Base-by-base conservation (phyloP, 2,329 filamentous ascomycete species). In the Penicillium aurantiogriseum region DNA sequence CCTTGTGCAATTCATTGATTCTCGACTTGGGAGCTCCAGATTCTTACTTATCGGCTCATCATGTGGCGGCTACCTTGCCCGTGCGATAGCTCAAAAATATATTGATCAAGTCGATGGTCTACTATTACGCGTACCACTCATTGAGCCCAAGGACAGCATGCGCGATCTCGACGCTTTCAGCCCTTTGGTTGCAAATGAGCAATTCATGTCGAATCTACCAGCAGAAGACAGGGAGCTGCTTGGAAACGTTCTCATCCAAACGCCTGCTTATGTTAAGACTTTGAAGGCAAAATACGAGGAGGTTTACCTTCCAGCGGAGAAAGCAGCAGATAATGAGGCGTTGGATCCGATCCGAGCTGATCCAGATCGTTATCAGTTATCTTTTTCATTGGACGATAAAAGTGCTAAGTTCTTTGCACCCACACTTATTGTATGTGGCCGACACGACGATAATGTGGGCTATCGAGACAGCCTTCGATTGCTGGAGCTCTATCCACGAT, bases 401-500 rank as follows among this genome's bases (percentile, higher is more conserved):
- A 38, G 15, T 38, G 49, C 42, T 2, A 62, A 63, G 54, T 67
- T 68, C 31, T 62, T 69, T 54, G 67, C 68, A 29, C 69, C 69
- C 2, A 71, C 69, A 11, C 62, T 71, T 29, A 54, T 71, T 53
- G 33, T 71, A 36, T 68, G 64, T 61, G 69, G 69, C 21, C 57
- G 69, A 23, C 69, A 71, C 31, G 69, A 71, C 31, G 59, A 59
- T 31, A 55, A 17, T 5, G 69, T 71, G 38, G 67, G 69, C 15
- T 71, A 71, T 59, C 63, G 69, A 56, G 69, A 71, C 43, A 68
- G 65, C 36, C 57, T 70, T 48, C 65, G 67, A 13, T 54, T 71
- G 59, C 44, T 69, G 50, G 66, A 69, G 51, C 62, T 66, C 13
- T 71, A 71, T 57, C 64, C 67, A 7, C 57, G 63, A 51, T 64